These are phyloP conservation scores for Nicotiana undulata DNA, from an alignment of 257 asterid genomes.

Conservation along the genomic window DNA sequence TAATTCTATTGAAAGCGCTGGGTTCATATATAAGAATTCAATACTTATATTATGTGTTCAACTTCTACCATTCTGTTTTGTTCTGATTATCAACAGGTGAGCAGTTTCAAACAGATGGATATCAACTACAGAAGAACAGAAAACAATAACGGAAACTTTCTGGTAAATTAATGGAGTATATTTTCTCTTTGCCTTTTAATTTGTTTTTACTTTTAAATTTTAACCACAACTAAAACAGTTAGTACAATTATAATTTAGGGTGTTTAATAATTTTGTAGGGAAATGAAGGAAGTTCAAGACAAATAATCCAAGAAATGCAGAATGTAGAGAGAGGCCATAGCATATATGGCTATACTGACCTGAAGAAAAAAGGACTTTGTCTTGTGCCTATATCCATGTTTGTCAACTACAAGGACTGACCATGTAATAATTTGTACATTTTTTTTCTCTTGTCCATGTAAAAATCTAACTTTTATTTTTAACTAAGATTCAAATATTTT, in stretches of 20 bases:
- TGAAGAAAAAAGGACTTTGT: slow-evolving; percentile 48
- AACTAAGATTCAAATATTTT: no score
- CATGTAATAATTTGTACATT: background rate
- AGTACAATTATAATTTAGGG: background rate
- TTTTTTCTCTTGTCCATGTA: background rate
- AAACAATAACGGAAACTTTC: slow-evolving; percentile 18
- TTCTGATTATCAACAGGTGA: slow-evolving; percentile 22
- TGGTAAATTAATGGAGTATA: slow-evolving; percentile 18
- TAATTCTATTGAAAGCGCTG: no score
- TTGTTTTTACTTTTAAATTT: background rate
- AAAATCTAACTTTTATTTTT: background rate
- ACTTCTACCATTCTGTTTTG: background rate
- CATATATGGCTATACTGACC: slow-evolving; percentile 19
- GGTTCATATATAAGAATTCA: no score
- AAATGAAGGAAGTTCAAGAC: slow-evolving; percentile 6
- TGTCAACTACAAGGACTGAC: slow-evolving; percentile 25
- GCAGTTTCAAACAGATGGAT: slow-evolving; percentile 34
- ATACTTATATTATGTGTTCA: background rate
- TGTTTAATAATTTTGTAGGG: slow-evolving; percentile 24
- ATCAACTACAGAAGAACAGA: slow-evolving; percentile 25
- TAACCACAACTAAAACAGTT: no score
- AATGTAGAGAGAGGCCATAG: slow-evolving; percentile 13
- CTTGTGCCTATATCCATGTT: slow-evolving; percentile 49
- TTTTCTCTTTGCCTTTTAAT: background rate
- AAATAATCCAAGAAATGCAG: slow-evolving; percentile 8